These are phyloP conservation scores for Candolleomyces eurysporus DNA, from an alignment of 768 basidiomycete genomes.

Conservation along the genomic window DNA sequence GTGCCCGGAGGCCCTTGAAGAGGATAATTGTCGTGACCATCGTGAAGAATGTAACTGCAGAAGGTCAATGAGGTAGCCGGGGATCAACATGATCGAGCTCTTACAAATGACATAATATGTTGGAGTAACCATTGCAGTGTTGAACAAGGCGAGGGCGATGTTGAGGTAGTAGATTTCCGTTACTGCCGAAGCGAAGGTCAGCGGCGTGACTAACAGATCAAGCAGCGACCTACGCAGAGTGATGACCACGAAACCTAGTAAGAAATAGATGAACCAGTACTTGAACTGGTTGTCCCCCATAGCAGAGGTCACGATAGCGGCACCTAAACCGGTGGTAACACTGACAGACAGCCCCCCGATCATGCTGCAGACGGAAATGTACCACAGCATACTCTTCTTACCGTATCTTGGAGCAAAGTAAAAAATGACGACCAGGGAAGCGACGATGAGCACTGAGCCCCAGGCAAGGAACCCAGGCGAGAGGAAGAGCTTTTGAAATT, in stretches of 20 bases:
- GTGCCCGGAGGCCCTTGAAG: conserved; percentile 84
- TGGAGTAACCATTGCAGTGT: conserved; percentile 85
- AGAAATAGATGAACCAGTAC: conserved; percentile 88
- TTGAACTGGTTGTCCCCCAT: conserved; percentile 88
- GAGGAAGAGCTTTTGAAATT: conserved; percentile 79
- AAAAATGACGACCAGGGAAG: conserved; percentile 70
- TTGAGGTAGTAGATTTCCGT: conserved; percentile 95
- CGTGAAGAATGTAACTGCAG: conserved; percentile 75
- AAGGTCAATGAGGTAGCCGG: conserved; percentile 9
- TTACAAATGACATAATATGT: conserved; percentile 85
- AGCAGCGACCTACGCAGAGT: conserved; percentile 65
- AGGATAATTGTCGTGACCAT: conserved; percentile 86
- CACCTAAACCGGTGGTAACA: conserved; percentile 91
- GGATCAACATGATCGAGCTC: conserved; percentile 20
- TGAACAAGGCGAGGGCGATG: conserved; percentile 93
- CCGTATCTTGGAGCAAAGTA: conserved; percentile 86
- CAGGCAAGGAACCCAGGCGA: conserved; percentile 80
- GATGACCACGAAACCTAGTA: conserved; percentile 76
- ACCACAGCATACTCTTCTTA: conserved; percentile 92
- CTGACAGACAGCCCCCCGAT: conserved; percentile 95
- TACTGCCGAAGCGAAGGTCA: conserved; percentile 40
- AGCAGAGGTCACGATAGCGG: conserved; percentile 81
- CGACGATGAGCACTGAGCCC: conserved; percentile 58
- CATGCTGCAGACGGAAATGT: conserved; percentile 92
- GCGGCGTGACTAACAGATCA: neutral